Conservation (phyloP, 345 rosid genomes). For the Lepidium didymum region DNA sequence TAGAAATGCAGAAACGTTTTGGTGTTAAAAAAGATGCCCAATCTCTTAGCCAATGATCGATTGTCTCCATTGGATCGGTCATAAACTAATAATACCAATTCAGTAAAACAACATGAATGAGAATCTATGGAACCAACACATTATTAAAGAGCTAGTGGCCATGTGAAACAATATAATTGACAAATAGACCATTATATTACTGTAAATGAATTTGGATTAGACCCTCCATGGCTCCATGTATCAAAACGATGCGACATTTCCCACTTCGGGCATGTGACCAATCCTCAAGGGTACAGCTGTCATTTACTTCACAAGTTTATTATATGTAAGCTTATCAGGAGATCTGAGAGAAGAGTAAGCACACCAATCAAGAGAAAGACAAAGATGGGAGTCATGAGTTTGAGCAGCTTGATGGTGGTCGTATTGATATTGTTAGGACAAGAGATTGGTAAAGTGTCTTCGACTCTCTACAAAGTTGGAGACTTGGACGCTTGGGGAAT, state of each 20-base stretch:
- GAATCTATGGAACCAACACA: neutral
- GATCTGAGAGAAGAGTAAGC: slow-evolving; percentile 12
- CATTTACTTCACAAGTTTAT: slow-evolving; percentile 2
- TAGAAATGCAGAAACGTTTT: neutral
- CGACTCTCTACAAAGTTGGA: slow-evolving; percentile 63
- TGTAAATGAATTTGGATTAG: neutral
- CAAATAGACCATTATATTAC: neutral
- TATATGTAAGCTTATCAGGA: neutral
- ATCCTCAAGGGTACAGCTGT: slow-evolving; percentile 12
- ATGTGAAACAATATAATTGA: slow-evolving; percentile 10
- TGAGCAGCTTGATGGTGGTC: slow-evolving; percentile 8
- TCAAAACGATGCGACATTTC: slow-evolving; percentile 14
- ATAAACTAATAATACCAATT: neutral
- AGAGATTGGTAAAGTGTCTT: slow-evolving; percentile 31
- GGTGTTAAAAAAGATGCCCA: neutral
- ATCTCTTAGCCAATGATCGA: neutral
- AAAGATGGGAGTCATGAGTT: slow-evolving; percentile 15
- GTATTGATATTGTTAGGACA: slow-evolving; percentile 38
- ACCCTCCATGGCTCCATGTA: slow-evolving; percentile 1
- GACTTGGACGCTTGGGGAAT: slow-evolving; percentile 84
- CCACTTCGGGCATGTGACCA: slow-evolving; percentile 18
- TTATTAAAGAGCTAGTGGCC: slow-evolving; percentile 9
- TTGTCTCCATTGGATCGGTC: neutral
- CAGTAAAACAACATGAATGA: neutral
- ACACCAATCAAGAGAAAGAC: neutral